These are phyloP conservation scores for Hortiboletus flavorubellus DNA, from an alignment of 768 basidiomycete species.

Conservation along the genomic window DNA sequence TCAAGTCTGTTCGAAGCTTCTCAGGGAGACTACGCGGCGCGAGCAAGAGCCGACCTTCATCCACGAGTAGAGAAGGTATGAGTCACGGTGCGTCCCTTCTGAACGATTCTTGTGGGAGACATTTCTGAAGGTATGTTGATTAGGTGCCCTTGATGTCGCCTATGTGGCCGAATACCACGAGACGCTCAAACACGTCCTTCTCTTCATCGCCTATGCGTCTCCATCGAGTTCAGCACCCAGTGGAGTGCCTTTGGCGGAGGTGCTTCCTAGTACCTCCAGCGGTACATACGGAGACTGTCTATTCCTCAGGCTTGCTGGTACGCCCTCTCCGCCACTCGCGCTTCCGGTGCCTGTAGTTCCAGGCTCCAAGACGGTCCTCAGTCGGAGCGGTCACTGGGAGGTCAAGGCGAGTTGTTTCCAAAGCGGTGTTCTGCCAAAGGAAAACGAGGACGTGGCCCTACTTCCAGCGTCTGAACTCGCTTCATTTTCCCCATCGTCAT, in stretches of 20 bases:
- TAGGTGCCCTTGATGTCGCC: conserved; percentile 39
- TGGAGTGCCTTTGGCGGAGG: conserved; percentile 56
- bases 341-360: conserved; percentile 55
- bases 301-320: conserved; percentile 56
- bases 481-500: conserved; percentile 53
- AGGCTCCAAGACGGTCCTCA: conserved; percentile 58
- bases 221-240: conserved; percentile 32
- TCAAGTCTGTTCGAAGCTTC: conserved; percentile 16
- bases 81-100: conserved; percentile 16
- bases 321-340: conserved; percentile 53
- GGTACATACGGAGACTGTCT: conserved; percentile 50
- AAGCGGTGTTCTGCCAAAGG: conserved; percentile 21
- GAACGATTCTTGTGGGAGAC: not conserved
- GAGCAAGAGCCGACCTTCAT: conserved; percentile 22
- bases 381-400: conserved; percentile 62
- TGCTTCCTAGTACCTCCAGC: conserved; percentile 45
- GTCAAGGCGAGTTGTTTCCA: conserved; percentile 52
- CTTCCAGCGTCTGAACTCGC: conserved; percentile 70
- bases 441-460: conserved; percentile 38
- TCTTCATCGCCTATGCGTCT: conserved; percentile 52
- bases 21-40: conserved; percentile 20
- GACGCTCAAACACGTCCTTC: conserved; percentile 73
- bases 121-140: not conserved
- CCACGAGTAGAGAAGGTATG: conserved; percentile 8
- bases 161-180: conserved; percentile 82